Evolutionary conservation across 768 basidiomycete genomes (phyloP), one percentile per base, ranked within the genome.

Genomic region (Tulasnella calospora): DNA sequence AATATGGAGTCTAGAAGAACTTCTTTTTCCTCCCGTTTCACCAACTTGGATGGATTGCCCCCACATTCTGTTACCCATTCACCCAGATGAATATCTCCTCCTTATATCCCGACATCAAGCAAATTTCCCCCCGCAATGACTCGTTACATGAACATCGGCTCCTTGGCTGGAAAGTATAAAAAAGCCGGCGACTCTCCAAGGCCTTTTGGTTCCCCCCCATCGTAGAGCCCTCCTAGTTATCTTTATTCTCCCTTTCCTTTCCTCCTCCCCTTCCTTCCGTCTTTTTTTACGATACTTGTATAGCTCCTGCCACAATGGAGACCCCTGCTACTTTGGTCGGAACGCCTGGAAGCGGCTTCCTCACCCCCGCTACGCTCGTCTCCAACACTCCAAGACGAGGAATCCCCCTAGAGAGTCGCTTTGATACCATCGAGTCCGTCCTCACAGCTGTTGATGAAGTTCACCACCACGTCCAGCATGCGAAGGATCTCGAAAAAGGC

Each of bases 181-280:
- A 12, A 13, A 55, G 5, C 30, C 12, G 30, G 61, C 13, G 33
- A 27, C 61, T 17, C 27, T 1, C 30, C 30, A 67, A 67, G 61
- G 61, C 61, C 61, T 67, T 67, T 67, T 30, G 7, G 23, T 57
- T 57, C 15, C 27, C 61, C 55, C 61, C 61, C 61, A 67, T 67
- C 61, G 30, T 67, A 67, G 61, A 67, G 61, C 61, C 61, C 61
- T 67, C 51, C 61, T 67, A 67, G 61, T 67, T 67, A 67, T 67
- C 61, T 35, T 67, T 67, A 67, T 67, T 67, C 61, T 35, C 30
- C 61, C 61, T 35, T 67, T 67, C 12, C 61, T 17, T 67, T 51
- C 7, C 51, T 23, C 21, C 23, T 23, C 21, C 23, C 61, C 61
- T 17, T 67, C 30, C 61, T 17, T 17, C 30, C 55, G 3, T 67